Percentiles rank a stretch among this genome's conserved stretches.
Conservation (phyloP, 2,329 filamentous ascomycete genomes). For the Fusarium buxicola region DNA sequence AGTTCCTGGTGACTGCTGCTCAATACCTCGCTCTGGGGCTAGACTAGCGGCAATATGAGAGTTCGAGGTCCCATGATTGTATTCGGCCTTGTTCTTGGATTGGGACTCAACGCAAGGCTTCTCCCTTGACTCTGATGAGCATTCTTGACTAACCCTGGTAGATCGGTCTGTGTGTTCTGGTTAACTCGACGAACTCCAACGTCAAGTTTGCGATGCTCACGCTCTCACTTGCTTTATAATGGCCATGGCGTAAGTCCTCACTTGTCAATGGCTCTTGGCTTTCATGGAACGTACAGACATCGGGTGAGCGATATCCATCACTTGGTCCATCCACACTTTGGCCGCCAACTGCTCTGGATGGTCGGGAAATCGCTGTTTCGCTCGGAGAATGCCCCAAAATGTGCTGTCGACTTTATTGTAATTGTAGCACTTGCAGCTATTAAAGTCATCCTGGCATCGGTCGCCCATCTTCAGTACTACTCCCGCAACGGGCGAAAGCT, state of each 20-base stretch:
- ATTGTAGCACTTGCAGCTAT: conserved; percentile 31
- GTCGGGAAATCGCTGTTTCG: conserved; percentile 44
- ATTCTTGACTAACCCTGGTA: not conserved
- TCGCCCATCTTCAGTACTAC: conserved; percentile 36
- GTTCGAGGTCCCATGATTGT: conserved; percentile 39
- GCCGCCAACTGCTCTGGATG: conserved; percentile 45
- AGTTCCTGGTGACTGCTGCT: conserved; percentile 49
- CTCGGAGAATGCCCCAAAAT: conserved; percentile 42
- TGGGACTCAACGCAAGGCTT: conserved; percentile 14
- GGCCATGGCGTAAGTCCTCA: conserved; percentile 46
- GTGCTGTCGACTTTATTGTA: conserved; percentile 39
- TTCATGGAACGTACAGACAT: conserved; percentile 42
- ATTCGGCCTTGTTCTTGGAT: conserved; percentile 20
- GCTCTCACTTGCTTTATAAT: conserved; percentile 42
- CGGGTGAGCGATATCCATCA: conserved; percentile 45
- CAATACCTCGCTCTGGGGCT: conserved; percentile 48
- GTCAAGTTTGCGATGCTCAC: conserved; percentile 47
- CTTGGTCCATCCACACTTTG: conserved; percentile 47
- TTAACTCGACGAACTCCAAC: conserved; percentile 40
- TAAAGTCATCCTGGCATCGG: conserved; percentile 17
- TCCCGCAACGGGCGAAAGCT: conserved; percentile 22
- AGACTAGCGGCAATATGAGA: conserved; percentile 28
- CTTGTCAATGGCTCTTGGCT: conserved; percentile 44
- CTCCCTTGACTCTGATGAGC: not conserved
- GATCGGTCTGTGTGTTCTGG: conserved; percentile 47